Evolutionary conservation across 2,329 filamentous ascomycete genomes (phyloP).

Genomic region (Gnomoniopsis sp.): DNA sequence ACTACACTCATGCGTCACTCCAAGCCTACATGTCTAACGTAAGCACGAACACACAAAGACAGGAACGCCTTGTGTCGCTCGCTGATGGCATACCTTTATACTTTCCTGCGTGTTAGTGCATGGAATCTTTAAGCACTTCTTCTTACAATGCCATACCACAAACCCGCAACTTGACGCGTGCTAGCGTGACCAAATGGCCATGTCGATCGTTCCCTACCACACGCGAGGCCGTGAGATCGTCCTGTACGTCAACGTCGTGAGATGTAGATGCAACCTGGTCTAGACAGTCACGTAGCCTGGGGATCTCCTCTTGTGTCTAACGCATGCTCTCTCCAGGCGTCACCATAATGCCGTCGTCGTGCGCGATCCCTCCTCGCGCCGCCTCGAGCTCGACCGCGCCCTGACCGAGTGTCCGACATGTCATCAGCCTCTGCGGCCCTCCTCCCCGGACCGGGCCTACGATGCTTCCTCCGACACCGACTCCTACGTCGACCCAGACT

Average conservation of each 20-base stretch:
- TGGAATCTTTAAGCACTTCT: neutral
- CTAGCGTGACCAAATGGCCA: constrained; percentile 16
- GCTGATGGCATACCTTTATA: too few species aligned
- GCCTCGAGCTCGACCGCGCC: constrained; percentile 71
- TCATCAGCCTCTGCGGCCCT: constrained; percentile 63
- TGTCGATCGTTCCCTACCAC: constrained; percentile 75
- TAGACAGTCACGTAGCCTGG: neutral
- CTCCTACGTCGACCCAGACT: constrained; percentile 83
- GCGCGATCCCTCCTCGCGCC: constrained; percentile 78
- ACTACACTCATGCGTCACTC: neutral
- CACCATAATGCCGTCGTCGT: constrained; percentile 92
- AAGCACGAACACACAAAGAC: neutral
- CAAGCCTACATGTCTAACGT: neutral
- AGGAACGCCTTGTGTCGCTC: too few species aligned
- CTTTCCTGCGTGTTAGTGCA: neutral
- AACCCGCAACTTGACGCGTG: constrained; percentile 8
- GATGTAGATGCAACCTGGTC: constrained; percentile 4
- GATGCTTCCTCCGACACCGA: constrained; percentile 45
- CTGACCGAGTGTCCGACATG: constrained; percentile 87
- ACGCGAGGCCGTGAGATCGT: constrained; percentile 75
- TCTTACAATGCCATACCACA: constrained; percentile 6
- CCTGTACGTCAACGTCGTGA: constrained; percentile 55
- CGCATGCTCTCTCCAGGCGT: constrained; percentile 53
- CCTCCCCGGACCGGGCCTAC: constrained; percentile 48
- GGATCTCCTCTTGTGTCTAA: neutral